phyloP scores from a whole-genome alignment of 1,284 basidiomycete species.

The Naganishia sp. region DNA sequence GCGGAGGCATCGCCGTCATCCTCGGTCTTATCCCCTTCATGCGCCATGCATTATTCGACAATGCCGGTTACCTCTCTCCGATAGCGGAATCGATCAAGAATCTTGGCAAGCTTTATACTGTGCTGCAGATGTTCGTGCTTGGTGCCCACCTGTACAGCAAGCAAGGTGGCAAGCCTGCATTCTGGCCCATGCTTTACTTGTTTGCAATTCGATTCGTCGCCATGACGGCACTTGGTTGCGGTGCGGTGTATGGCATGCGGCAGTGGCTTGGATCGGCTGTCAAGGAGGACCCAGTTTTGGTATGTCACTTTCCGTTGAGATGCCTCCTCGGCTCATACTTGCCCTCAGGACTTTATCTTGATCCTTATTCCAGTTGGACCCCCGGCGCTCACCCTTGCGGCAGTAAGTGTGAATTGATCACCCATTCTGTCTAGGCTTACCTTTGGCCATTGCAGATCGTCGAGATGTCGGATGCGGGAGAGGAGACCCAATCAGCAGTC shows the following conservation, averaged over 20 bases:
- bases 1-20: constrained; percentile 45
- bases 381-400: constrained; percentile 49
- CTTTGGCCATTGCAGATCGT: constrained; percentile 24
- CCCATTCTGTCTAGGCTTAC: constrained; percentile 28
- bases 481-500: constrained; percentile 41
- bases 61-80: constrained; percentile 38
- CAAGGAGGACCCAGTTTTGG: constrained; percentile 41
- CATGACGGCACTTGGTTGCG: constrained; percentile 43
- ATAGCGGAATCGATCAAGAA: constrained; percentile 37
- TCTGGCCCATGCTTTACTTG: constrained; percentile 41
- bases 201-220: constrained; percentile 47
- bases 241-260: constrained; percentile 41
- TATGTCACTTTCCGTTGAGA: constrained; percentile 18
- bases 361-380: constrained; percentile 48
- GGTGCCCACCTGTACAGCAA: constrained; percentile 42
- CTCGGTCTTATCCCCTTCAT: constrained; percentile 45
- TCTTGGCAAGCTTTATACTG: constrained; percentile 48
- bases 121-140: constrained; percentile 48
- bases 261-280: constrained; percentile 38
- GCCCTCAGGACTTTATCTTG: constrained; percentile 46
- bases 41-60: constrained; percentile 42
- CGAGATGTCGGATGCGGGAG: constrained; percentile 40
- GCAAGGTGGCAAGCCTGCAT: constrained; percentile 34
- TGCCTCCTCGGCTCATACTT: neutral
- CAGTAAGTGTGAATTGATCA: constrained; percentile 34